These are phyloP conservation scores for Fagopyrum tataricum DNA, from an alignment of 148 eudicot species.

Conservation along the genomic window DNA sequence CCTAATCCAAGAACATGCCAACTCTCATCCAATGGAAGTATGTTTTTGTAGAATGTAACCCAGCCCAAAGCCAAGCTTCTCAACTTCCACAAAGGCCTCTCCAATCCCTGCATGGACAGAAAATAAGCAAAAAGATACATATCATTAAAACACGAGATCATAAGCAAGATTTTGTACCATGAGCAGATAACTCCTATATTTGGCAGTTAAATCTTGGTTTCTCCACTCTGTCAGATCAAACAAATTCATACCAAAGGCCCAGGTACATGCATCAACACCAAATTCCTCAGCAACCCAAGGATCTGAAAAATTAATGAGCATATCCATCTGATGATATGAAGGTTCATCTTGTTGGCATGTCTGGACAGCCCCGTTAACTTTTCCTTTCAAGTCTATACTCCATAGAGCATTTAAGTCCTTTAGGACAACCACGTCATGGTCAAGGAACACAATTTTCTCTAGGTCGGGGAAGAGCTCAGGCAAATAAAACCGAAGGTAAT, in stretches of 20 bases:
- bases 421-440: constrained; percentile 93
- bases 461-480: constrained; percentile 80
- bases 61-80: constrained; percentile 92
- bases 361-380: constrained; percentile 86
- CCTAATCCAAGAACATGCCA: constrained; percentile 95
- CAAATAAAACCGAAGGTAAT: constrained; percentile 86
- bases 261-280: constrained; percentile 66
- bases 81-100: constrained; percentile 55
- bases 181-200: constrained; percentile 56
- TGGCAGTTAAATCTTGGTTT: constrained; percentile 45
- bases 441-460: constrained; percentile 78
- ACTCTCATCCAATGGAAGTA: constrained; percentile 43
- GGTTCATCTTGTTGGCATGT: constrained; percentile 64
- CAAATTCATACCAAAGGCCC: constrained; percentile 99
- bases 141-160: neutral
- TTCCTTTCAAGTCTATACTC: constrained; percentile 60
- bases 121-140: neutral
- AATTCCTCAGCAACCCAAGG: constrained; percentile 51
- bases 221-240: constrained; percentile 87
- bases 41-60: constrained; percentile 79
- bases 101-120: constrained; percentile 48
- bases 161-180: constrained; percentile 36
- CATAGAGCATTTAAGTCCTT: constrained; percentile 71
- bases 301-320: constrained; percentile 72
- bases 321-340: constrained; percentile 60